These are phyloP conservation scores for Emiliania huxleyi DNA, from an alignment of 78 protist genomes.

Conservation along the genomic window DNA sequence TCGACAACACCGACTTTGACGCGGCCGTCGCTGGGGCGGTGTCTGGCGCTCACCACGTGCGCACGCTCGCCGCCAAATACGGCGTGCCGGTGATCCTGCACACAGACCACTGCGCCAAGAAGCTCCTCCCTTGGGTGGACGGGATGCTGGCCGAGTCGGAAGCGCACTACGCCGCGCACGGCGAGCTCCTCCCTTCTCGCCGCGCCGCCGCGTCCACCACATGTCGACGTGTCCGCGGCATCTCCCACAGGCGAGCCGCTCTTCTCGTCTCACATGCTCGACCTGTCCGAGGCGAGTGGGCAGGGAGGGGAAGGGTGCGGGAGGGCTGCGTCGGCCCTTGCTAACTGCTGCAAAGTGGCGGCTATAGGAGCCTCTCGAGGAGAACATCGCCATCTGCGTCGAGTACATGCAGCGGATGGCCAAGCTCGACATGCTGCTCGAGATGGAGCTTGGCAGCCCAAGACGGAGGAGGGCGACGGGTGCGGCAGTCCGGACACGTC, in stretches of 20 bases:
- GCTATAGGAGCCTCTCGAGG: slow-evolving; percentile 48
- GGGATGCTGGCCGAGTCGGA: slow-evolving; percentile 49
- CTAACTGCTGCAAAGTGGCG: too few relatives aligned
- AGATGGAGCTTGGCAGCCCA: slow-evolving; percentile 78
- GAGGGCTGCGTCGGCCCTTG: too few relatives aligned
- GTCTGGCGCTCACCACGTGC: slow-evolving; percentile 60
- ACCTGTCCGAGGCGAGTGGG: slow-evolving; percentile 73
- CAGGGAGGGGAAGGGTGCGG: too few relatives aligned
- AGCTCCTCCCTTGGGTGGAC: slow-evolving; percentile 73
- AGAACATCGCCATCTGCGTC: slow-evolving; percentile 46
- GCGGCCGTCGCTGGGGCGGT: slow-evolving; percentile 57
- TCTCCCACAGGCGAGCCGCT: too few relatives aligned
- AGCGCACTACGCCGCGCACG: slow-evolving; percentile 39
- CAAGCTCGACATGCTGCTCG: slow-evolving; percentile 33
- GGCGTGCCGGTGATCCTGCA: slow-evolving; percentile 52
- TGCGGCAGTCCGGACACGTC: too few relatives aligned
- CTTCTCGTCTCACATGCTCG: slow-evolving; percentile 76
- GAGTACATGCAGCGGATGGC: slow-evolving; percentile 43
- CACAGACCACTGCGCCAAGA: slow-evolving; percentile 78
- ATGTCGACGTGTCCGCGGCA: too few relatives aligned
- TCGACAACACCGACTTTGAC: too few relatives aligned
- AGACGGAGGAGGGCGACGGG: too few relatives aligned
- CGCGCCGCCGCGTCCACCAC: too few relatives aligned
- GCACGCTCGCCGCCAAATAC: slow-evolving; percentile 52
- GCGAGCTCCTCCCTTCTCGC: too few relatives aligned